These are phyloP conservation scores for Schrenkiella parvula DNA, from an alignment of 345 rosid species.

Conservation along the genomic window DNA sequence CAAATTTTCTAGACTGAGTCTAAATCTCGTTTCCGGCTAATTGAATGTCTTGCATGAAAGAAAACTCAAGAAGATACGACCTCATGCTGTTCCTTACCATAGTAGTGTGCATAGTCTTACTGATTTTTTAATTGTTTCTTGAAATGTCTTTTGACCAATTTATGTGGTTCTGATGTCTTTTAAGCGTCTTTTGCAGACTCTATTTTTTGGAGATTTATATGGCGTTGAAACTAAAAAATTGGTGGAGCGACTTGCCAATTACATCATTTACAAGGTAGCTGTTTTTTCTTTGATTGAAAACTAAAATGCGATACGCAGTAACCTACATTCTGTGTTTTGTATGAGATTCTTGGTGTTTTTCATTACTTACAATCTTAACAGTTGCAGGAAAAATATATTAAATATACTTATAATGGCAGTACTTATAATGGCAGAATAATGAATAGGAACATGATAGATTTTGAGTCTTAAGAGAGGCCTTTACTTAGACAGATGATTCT, in stretches of 20 bases:
- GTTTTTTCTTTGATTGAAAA: slow-evolving; percentile 6
- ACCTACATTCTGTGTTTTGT: slow-evolving; percentile 1
- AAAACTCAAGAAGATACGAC: not conserved
- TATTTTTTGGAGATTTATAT: slow-evolving; percentile 78
- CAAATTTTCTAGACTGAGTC: not conserved
- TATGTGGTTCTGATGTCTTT: not conserved
- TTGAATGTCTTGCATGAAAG: not conserved
- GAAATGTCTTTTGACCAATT: not conserved
- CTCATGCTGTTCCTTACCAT: not conserved
- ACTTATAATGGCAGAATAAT: not conserved
- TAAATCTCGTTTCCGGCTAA: not conserved
- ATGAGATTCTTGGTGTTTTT: slow-evolving; percentile 1
- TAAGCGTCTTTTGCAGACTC: slow-evolving; percentile 51
- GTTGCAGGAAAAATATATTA: not conserved
- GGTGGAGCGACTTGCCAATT: slow-evolving; percentile 86
- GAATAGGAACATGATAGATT: not conserved
- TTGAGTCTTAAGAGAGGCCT: slow-evolving; percentile 2
- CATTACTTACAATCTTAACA: not conserved
- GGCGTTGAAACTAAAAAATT: slow-evolving; percentile 75
- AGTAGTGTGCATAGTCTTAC: not conserved
- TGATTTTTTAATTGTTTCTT: not conserved
- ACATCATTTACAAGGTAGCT: slow-evolving; percentile 91
- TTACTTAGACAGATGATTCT: slow-evolving; percentile 8
- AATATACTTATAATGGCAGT: not conserved
- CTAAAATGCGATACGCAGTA: not conserved